Evolutionary conservation across 1,284 basidiomycete species (phyloP).

Genomic region (Phellinidium pouzarii): DNA sequence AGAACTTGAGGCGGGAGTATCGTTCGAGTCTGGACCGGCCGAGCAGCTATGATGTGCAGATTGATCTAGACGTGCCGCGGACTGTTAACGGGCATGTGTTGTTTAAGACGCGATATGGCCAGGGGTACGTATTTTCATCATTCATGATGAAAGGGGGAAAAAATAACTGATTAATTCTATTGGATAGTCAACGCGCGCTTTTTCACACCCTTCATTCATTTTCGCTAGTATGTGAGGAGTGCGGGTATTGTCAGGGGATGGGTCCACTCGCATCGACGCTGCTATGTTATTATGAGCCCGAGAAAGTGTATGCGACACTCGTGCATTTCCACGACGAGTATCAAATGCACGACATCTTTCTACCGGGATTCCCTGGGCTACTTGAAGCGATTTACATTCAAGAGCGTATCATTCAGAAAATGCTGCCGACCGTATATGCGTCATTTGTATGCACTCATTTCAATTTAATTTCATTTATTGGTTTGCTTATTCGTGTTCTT

Average conservation of each 20-base stretch:
- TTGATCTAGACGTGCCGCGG: slow-evolving; percentile 95
- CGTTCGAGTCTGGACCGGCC: slow-evolving; percentile 64
- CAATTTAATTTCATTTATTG: not conserved
- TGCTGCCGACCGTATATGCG: slow-evolving; percentile 85
- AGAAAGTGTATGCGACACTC: slow-evolving; percentile 79
- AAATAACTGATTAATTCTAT: slow-evolving; percentile 17
- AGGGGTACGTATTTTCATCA: slow-evolving; percentile 55
- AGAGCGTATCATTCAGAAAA: slow-evolving; percentile 75
- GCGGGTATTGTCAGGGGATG: slow-evolving; percentile 99
- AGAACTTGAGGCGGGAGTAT: slow-evolving; percentile 43
- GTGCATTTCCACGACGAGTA: slow-evolving; percentile 86
- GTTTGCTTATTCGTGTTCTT: not conserved
- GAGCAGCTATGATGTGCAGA: slow-evolving; percentile 91
- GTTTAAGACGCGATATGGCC: slow-evolving; percentile 94
- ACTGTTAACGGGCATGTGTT: slow-evolving; percentile 94
- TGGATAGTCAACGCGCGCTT: slow-evolving; percentile 77
- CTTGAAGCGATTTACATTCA: slow-evolving; percentile 93
- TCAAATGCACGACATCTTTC: slow-evolving; percentile 83
- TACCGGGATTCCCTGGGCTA: slow-evolving; percentile 92
- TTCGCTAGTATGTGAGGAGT: slow-evolving; percentile 77
- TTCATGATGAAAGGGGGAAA: slow-evolving; percentile 11
- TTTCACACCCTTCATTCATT: slow-evolving; percentile 95
- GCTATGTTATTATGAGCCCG: slow-evolving; percentile 88
- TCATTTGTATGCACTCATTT: slow-evolving; percentile 53
- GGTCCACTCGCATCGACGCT: slow-evolving; percentile 94